Evolutionary conservation across 192 early-diverging fungal genomes (phyloP).

Genomic region (Linnemannia exigua): DNA sequence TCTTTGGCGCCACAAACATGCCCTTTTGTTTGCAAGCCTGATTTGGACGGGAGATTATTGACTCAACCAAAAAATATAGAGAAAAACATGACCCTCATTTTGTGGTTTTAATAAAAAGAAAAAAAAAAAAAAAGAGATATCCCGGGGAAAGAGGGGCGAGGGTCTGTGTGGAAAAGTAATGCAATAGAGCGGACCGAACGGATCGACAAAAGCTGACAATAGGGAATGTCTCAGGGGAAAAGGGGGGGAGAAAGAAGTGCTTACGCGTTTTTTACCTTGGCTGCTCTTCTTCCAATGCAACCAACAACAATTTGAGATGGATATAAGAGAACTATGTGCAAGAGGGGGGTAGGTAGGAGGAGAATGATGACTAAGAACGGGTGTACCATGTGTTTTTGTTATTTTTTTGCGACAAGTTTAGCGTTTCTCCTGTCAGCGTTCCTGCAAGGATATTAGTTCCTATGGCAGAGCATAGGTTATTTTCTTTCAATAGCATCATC

Average conservation of each 20-base stretch:
- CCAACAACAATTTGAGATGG: too few relatives aligned
- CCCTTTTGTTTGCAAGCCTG: not conserved
- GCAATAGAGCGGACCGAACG: not conserved
- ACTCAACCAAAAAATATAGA: too few relatives aligned
- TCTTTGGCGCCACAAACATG: not conserved
- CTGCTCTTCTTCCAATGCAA: not conserved
- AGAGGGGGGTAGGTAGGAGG: too few relatives aligned
- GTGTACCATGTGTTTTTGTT: too few relatives aligned
- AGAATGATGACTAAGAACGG: too few relatives aligned
- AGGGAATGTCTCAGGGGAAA: not conserved
- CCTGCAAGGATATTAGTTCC: too few relatives aligned
- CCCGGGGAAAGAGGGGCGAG: not conserved
- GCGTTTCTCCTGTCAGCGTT: too few relatives aligned
- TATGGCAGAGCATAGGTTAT: too few relatives aligned
- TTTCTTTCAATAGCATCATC: too few relatives aligned
- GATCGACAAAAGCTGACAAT: not conserved
- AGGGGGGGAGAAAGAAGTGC: not conserved
- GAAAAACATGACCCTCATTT: not conserved
- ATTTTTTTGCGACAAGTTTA: too few relatives aligned
- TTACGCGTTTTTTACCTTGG: not conserved
- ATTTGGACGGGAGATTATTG: not conserved
- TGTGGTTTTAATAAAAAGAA: not conserved
- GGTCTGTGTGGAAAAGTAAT: not conserved
- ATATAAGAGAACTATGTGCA: too few relatives aligned
- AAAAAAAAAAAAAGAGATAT: not conserved